Conservation (phyloP, 75 land plant species). For the Pseudotsuga menziesii region DNA sequence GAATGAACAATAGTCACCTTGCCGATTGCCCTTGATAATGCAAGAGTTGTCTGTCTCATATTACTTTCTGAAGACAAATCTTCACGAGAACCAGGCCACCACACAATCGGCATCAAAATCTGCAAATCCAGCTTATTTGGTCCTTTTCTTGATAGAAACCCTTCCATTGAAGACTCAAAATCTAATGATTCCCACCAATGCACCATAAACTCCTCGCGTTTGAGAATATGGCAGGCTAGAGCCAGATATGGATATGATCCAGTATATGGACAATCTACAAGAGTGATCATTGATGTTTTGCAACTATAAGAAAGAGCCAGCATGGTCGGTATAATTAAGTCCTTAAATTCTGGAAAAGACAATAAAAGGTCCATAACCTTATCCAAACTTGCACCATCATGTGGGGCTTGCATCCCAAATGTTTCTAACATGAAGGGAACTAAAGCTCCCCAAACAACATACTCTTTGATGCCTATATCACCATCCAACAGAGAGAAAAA, state of each 20-base stretch:
- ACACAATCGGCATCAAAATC: slow-evolving; percentile 73
- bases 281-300: slow-evolving; percentile 55
- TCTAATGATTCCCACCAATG: slow-evolving; percentile 66
- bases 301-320: slow-evolving; percentile 66
- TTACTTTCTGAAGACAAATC: slow-evolving; percentile 74
- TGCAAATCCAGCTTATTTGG: slow-evolving; percentile 89
- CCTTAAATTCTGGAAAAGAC: slow-evolving; percentile 31
- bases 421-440: slow-evolving; percentile 65
- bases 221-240: slow-evolving; percentile 70
- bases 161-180: slow-evolving; percentile 79
- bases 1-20: slow-evolving; percentile 44
- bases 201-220: slow-evolving; percentile 69
- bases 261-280: slow-evolving; percentile 78
- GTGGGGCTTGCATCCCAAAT: slow-evolving; percentile 65
- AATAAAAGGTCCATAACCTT: slow-evolving; percentile 58
- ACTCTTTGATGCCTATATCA: slow-evolving; percentile 28
- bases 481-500: slow-evolving; percentile 33
- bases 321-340: slow-evolving; percentile 45
- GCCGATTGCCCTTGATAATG: slow-evolving; percentile 67
- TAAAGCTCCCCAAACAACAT: slow-evolving; percentile 64
- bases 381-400: slow-evolving; percentile 69
- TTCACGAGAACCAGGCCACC: slow-evolving; percentile 94
- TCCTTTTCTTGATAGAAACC: slow-evolving; percentile 68
- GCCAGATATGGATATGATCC: slow-evolving; percentile 89
- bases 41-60: slow-evolving; percentile 78